These are phyloP conservation scores for Phlyctochytrium planicorne DNA, from an alignment of 192 early-diverging fungal genomes.

Conservation along the genomic window DNA sequence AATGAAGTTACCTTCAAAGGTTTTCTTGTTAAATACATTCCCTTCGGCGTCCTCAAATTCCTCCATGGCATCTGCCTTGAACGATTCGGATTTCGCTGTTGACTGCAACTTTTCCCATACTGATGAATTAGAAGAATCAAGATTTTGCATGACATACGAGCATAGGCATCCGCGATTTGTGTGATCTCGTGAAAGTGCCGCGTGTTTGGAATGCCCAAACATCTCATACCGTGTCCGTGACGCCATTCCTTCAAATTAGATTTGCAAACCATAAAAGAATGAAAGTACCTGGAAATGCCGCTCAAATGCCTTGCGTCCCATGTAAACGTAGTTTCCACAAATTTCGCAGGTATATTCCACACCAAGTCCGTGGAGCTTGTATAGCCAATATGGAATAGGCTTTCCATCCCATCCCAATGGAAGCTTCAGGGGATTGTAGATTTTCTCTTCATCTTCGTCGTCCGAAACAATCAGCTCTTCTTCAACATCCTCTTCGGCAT, in stretches of 20 bases:
- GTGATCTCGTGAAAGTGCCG: conserved; percentile 90
- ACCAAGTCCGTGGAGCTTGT: conserved; percentile 94
- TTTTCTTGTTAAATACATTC: conserved; percentile 67
- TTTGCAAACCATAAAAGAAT: background rate
- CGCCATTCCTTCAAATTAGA: conserved; percentile 68
- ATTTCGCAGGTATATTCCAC: conserved; percentile 96
- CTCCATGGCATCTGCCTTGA: conserved; percentile 82
- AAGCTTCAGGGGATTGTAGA: conserved; percentile 95
- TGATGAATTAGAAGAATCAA: conserved; percentile 24
- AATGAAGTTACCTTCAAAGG: conserved; percentile 45
- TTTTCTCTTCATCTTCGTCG: conserved; percentile 74
- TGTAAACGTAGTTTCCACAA: conserved; percentile 92
- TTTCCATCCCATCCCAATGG: conserved; percentile 98
- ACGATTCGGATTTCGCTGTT: conserved; percentile 58
- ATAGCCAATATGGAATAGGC: conserved; percentile 98
- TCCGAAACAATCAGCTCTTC: conserved; percentile 39
- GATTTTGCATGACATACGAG: conserved; percentile 46
- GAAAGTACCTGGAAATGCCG: conserved; percentile 75
- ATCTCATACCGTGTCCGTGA: conserved; percentile 92
- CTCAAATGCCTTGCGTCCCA: conserved; percentile 95
- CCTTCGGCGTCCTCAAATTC: conserved; percentile 78
- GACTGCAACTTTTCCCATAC: conserved; percentile 86
- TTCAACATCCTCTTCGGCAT: conserved; percentile 63
- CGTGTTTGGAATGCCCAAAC: conserved; percentile 88
- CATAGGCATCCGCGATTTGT: conserved; percentile 85